Conservation (phyloP, 2,329 filamentous ascomycete genomes). For the Pezicula carpinea region DNA sequence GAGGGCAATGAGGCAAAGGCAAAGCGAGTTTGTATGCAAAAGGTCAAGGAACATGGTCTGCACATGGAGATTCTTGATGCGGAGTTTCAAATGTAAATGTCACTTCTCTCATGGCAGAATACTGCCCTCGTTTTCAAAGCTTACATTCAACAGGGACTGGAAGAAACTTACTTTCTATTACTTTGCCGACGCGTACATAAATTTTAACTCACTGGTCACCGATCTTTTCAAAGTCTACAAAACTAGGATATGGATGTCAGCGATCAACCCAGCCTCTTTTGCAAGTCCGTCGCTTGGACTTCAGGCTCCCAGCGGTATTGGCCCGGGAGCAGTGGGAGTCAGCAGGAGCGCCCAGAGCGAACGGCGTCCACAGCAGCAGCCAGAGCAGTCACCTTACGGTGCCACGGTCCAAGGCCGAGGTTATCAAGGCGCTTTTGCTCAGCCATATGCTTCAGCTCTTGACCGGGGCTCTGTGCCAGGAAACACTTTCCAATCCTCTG, state of each 20-base stretch:
- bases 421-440: constrained; percentile 37
- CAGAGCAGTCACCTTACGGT: constrained; percentile 26
- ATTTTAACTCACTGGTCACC: constrained; percentile 96
- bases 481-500: constrained; percentile 34
- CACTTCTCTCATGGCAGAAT: neutral
- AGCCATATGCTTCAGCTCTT: constrained; percentile 38
- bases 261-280: constrained; percentile 96
- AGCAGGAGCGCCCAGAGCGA: constrained; percentile 34
- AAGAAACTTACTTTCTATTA: constrained; percentile 99
- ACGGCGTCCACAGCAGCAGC: constrained; percentile 36
- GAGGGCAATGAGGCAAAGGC: constrained; percentile 97
- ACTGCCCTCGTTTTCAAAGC: constrained; percentile 19
- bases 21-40: constrained; percentile 93
- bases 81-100: constrained; percentile 91
- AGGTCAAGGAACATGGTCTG: constrained; percentile 87
- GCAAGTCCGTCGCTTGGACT: constrained; percentile 71
- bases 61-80: constrained; percentile 99
- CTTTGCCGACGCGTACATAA: constrained; percentile 96
- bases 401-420: constrained; percentile 16
- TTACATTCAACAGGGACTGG: constrained; percentile 67
- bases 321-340: constrained; percentile 60
- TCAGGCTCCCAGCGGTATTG: constrained; percentile 63
- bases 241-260: constrained; percentile 99
- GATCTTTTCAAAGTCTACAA: constrained; percentile 99
- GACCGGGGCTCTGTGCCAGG: constrained; percentile 32